Evolutionary conservation across 1,139 yeast species (phyloP).

Genomic region (Nadsonia commutata): DNA sequence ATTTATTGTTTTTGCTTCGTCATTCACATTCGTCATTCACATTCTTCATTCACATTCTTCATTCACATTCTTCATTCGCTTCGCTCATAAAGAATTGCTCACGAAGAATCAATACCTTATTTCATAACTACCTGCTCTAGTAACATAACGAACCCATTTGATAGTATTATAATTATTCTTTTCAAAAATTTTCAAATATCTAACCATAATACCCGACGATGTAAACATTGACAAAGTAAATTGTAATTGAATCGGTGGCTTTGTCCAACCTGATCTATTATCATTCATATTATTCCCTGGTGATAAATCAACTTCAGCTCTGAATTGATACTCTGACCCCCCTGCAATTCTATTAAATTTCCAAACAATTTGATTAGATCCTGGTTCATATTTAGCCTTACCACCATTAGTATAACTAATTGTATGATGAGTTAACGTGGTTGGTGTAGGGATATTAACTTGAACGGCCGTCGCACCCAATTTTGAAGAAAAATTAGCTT

Average conservation of each 20-base stretch:
- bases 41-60: too few relatives aligned
- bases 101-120: constrained; percentile 43
- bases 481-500: constrained; percentile 49
- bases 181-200: constrained; percentile 58
- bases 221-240: constrained; percentile 68
- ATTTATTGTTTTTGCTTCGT: too few relatives aligned
- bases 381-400: constrained; percentile 51
- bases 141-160: constrained; percentile 74
- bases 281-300: constrained; percentile 18
- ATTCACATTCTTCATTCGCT: too few relatives aligned
- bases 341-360: constrained; percentile 56
- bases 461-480: constrained; percentile 51
- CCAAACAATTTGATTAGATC: constrained; percentile 57
- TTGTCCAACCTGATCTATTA: constrained; percentile 34
- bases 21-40: too few relatives aligned
- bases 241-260: constrained; percentile 64
- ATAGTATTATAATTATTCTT: constrained; percentile 52
- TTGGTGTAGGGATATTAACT: constrained; percentile 57
- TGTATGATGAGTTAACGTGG: constrained; percentile 38
- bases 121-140: constrained; percentile 70
- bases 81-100: too few relatives aligned
- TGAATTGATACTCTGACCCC: constrained; percentile 42
- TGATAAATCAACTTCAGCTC: constrained; percentile 35
- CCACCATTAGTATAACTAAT: constrained; percentile 37
- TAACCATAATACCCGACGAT: constrained; percentile 61